Base-by-base conservation (phyloP, 2,329 filamentous ascomycete genomes). In the Stemphylium vesicarium region DNA sequence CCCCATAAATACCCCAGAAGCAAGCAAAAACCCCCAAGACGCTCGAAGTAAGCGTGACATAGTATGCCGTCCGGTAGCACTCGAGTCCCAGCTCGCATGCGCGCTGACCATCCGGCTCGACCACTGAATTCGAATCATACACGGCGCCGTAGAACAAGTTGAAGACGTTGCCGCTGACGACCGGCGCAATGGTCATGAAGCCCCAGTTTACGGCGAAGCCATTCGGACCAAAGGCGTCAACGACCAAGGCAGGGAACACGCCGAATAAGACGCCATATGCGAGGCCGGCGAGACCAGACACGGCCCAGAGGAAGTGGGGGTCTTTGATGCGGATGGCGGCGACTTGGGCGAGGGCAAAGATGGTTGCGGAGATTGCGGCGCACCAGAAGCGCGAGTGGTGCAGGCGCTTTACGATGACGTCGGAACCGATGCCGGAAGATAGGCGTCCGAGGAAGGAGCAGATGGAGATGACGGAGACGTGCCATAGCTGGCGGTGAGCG, bases 191-290 rank as follows among this genome's bases (percentile, higher is more conserved):
- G 0, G 92, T 97, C 87, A 99, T 96, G 66, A 90, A 89, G 12
- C 95, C 95, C 94, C 95, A 99, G 70, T 98, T 99, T 71, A 96
- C 91, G 50, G 89, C 92, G 41, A 99, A 81, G 1, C 93, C 94
- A 57, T 88, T 84, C 22, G 97, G 89, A 7, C 95, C 95, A 73
- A 99, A 99, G 0, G 89, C 88, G 72, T 98, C 93, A 6, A 93
- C 92, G 4, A 82, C 79, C 15, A 98, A 86, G 11, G 92, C 93
- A 0, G 95, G 95, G 75, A 91, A 96, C 16, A 96, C 93, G 31
- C 95, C 95, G 64, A 98, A 98, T 0, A 98, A 82, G 62, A 96
- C 91, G 2, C 95, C 95, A 73, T 99, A 99, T 1, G 88, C 93
- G 1, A 98, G 80, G 0, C 95, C 95, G 0, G 90, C 96, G 18